Conservation (phyloP, 768 basidiomycete genomes). For the Cyclocybe cylindracea region DNA sequence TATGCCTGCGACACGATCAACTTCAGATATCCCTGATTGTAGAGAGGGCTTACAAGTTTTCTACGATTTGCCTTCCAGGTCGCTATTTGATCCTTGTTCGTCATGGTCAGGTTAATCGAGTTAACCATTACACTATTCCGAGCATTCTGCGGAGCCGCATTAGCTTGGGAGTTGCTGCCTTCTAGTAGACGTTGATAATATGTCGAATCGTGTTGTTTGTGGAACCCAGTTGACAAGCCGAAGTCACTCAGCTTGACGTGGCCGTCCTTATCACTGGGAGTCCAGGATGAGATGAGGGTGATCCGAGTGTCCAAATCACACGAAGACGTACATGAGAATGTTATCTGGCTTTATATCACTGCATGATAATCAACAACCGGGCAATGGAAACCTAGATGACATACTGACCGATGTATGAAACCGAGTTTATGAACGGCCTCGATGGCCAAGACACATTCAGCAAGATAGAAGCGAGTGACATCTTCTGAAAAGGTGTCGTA, state of each 20-base stretch:
- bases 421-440: slow-evolving; percentile 97
- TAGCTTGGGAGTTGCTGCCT: slow-evolving; percentile 47
- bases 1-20: slow-evolving; percentile 64
- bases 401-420: slow-evolving; percentile 88
- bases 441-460: slow-evolving; percentile 97
- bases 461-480: slow-evolving; percentile 97
- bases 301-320: slow-evolving; percentile 33
- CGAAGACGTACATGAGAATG: slow-evolving; percentile 53
- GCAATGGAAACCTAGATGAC: no score
- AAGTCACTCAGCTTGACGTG: slow-evolving; percentile 99
- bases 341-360: slow-evolving; percentile 99
- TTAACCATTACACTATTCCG: slow-evolving; percentile 98
- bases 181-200: slow-evolving; percentile 93
- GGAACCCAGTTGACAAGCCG: slow-evolving; percentile 98
- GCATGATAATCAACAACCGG: slow-evolving; percentile 1
- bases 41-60: slow-evolving; percentile 69
- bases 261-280: slow-evolving; percentile 77
- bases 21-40: slow-evolving; percentile 1
- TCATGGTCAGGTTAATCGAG: slow-evolving; percentile 95
- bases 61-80: slow-evolving; percentile 99
- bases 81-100: slow-evolving; percentile 89
- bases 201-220: slow-evolving; percentile 94
- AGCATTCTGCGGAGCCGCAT: slow-evolving; percentile 45
- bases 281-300: not conserved
- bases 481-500: slow-evolving; percentile 99